Base-by-base conservation (phyloP, 306 rosid genomes). In the Oemleria cerasiformis region DNA sequence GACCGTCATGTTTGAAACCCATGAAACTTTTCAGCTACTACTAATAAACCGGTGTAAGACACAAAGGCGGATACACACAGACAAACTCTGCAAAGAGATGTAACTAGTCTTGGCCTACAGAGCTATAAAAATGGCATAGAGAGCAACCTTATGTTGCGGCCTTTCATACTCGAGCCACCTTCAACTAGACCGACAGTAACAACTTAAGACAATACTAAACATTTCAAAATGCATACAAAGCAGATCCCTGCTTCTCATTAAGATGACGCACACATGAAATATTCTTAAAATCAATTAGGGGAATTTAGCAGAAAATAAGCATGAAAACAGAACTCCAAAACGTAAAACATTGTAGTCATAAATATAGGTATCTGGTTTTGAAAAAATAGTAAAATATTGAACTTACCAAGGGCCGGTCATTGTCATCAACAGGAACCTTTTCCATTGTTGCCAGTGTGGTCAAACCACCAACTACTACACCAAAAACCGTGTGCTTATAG, bases 401-500 rank as follows among this genome's bases (percentile, higher is more conserved):
- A 82, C 90, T 78, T 73, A 91, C 99, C 86, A 85, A 81, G 64
- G 97, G 96, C 58, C 85, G 87, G 83, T 95, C 99, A 80, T 84
- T 50, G 15, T 91, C 96, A 84, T 95, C 96, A 69, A 89, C 88
- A 12, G 96, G 88, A 85, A 88, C 96, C 86, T 91, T 95, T 81
- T 91, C 99, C 99, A 88, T 88, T 19, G 83, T 75, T 58, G 99
- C 91, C 73, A 95, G 77, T 49, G 99, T 72, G 57, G 99, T 84
- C 89, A 95, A 60, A 70, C 97, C 97, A 65, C 99, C 99, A 10
- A 95, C 99, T 65, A 89, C 99, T 67, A 63, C 86, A 48, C 96
- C 97, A 76, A 95, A 95, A 71, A 95, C 96, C 14, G 97, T 95
- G 53, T 95, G 99, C 71, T 95, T 95, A 76, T 80, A 95, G 86